Base-by-base conservation (phyloP, 2,329 filamentous ascomycete genomes). In the Arthrobotrys sinensis region DNA sequence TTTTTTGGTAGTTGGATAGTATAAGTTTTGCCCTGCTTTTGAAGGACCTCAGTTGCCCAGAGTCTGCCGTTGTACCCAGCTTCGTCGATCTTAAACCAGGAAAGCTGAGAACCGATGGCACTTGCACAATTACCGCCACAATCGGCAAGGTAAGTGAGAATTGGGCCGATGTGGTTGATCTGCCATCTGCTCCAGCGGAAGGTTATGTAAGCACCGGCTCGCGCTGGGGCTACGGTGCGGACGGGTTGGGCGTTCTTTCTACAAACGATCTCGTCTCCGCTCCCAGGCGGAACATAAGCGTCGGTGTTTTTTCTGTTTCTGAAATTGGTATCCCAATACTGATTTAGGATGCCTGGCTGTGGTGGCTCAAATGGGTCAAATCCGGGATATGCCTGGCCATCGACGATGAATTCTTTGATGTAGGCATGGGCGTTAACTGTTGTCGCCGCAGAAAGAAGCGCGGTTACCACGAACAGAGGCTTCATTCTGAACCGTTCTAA, bases 181-280 rank as follows among this genome's bases (percentile, higher is more conserved):
- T 67, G 64, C 64, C 64, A 69, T n/a, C 65, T 69, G n/a, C 16
- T 69, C 50, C 52, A 69, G 21, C 65, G 65, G 24, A 69, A 69
- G 4, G 38, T 60, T 4, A 69, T 38, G 24, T 60, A 53, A 19
- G 38, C 46, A 60, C 65, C 65, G 7, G 65, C 65, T 24, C 50
- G 28, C 16, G 65, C 65, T 28, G 5, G 21, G n/a, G 65, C 65
- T n/a, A 69, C 32, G n/a, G 19, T 60, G 6, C 12, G 52, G 21
- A 69, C 65, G 3, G 50, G 50, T 6, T 57, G 34, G 45, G 65
- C 65, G n/a, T 57, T 38, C 11, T 48, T 60, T 38, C 46, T 32
- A 40, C 65, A 69, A 50, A 67, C 64, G 19, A 67, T 34, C 7
- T 67, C 64, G 16, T 55, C 48, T 7, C 46, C 28, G 19, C 48